phyloP scores from a whole-genome alignment of 2,329 filamentous ascomycete genomes.

The Stemphylium lycopersici region DNA sequence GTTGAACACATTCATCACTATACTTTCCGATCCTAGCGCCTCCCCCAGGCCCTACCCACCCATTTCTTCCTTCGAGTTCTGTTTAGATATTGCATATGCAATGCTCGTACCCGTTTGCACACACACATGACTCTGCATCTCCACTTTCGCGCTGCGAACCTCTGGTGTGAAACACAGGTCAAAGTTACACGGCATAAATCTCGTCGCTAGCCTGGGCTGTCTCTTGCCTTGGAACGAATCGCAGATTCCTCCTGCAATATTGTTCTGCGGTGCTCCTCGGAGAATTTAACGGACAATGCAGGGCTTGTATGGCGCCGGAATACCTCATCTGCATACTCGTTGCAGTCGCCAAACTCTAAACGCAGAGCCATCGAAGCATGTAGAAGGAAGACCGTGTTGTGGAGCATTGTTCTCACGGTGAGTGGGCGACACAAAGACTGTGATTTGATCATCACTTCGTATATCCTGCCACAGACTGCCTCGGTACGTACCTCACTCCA shows the following conservation, averaged over 20 bases:
- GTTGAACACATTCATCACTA: slow-evolving; percentile 2
- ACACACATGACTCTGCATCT: slow-evolving; percentile 16
- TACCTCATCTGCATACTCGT: slow-evolving; percentile 9
- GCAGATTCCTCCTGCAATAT: slow-evolving; percentile 7
- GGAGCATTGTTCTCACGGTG: neutral
- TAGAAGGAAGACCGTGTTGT: neutral
- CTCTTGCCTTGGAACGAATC: slow-evolving; percentile 1
- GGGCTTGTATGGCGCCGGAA: slow-evolving; percentile 15
- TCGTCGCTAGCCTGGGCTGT: slow-evolving; percentile 4
- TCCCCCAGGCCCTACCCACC: slow-evolving; percentile 1
- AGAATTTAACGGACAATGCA: slow-evolving; percentile 9
- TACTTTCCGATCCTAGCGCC: slow-evolving; percentile 8
- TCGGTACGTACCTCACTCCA: slow-evolving; percentile 6
- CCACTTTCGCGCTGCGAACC: slow-evolving; percentile 20
- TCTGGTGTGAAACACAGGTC: slow-evolving; percentile 17
- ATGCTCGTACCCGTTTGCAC: slow-evolving; percentile 17
- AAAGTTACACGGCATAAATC: slow-evolving; percentile 9
- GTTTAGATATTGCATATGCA: slow-evolving; percentile 19
- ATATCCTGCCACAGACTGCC: neutral
- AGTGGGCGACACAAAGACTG: neutral
- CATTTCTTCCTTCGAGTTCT: slow-evolving; percentile 15
- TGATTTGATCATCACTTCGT: neutral
- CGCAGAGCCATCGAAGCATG: neutral
- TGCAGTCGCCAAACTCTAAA: slow-evolving; percentile 7
- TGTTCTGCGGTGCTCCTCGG: slow-evolving; percentile 11